Evolutionary conservation across 2,329 filamentous ascomycete genomes (phyloP).

Genomic region (Ophiostoma ips): DNA sequence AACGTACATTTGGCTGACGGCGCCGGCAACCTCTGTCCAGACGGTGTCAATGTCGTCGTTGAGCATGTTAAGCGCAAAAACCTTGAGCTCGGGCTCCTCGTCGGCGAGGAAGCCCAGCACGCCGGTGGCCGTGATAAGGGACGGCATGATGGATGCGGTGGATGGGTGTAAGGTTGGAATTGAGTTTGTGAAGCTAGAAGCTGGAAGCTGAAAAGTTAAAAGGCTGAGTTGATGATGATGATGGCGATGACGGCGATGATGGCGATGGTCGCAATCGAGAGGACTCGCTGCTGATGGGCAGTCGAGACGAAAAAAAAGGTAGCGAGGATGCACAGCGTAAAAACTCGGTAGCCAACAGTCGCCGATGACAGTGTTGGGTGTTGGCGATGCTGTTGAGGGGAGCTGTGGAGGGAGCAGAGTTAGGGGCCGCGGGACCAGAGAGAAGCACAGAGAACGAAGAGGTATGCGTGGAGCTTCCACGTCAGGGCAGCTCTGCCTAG

Average conservation of each 20-base stretch:
- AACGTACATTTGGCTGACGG: conserved; percentile 77
- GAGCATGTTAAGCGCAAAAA: conserved; percentile 87
- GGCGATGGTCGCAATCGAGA: too few relatives aligned
- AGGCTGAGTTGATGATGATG: too few relatives aligned
- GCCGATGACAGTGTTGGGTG: too few relatives aligned
- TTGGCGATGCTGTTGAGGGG: not conserved
- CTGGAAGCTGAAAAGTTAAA: too few relatives aligned
- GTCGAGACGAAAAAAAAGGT: too few relatives aligned
- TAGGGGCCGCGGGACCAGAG: not conserved
- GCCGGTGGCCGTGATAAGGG: conserved; percentile 84
- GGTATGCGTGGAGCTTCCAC: not conserved
- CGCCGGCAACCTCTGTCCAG: conserved; percentile 92
- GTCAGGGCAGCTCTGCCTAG: conserved; percentile 4
- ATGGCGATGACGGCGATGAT: too few relatives aligned
- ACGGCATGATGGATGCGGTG: conserved; percentile 51
- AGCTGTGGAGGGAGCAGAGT: not conserved
- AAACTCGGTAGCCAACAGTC: too few relatives aligned
- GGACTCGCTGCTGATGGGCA: too few relatives aligned
- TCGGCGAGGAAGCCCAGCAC: conserved; percentile 91
- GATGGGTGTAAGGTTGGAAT: not conserved
- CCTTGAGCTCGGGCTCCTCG: conserved; percentile 83
- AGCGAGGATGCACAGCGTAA: too few relatives aligned
- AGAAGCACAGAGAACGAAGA: not conserved
- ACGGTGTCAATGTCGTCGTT: conserved; percentile 95
- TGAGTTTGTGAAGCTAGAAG: too few relatives aligned